phyloP scores from a whole-genome alignment of 108 stramenopile species.

The Nitzschia inconspicua region DNA sequence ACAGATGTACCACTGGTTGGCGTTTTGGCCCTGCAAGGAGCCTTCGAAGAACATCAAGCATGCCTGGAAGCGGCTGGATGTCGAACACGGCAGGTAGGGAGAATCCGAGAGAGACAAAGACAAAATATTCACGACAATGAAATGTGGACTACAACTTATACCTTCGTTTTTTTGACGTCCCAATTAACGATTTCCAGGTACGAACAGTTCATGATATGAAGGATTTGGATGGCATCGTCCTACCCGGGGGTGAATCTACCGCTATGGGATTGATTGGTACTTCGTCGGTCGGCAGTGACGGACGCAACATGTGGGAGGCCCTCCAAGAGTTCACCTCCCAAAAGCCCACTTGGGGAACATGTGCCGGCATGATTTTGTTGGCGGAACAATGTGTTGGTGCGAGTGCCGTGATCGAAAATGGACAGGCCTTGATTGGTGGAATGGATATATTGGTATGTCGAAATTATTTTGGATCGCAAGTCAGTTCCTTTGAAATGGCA shows the following conservation, averaged over 20 bases:
- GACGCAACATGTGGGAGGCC: conserved; percentile 63
- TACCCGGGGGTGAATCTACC: conserved; percentile 99
- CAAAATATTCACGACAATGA: not conserved
- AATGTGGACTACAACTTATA: not conserved
- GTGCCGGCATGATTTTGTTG: conserved; percentile 98
- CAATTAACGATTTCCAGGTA: conserved; percentile 55
- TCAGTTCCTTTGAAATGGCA: conserved; percentile 89
- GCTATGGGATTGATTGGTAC: conserved; percentile 94
- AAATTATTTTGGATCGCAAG: conserved; percentile 98
- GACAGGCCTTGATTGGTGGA: conserved; percentile 94
- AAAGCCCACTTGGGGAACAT: conserved; percentile 97
- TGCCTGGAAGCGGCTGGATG: conserved; percentile 65
- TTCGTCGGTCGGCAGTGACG: conserved; percentile 13
- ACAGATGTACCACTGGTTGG: conserved; percentile 84
- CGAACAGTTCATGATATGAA: conserved; percentile 75
- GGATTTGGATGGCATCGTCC: conserved; percentile 84
- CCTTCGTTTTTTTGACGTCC: not conserved
- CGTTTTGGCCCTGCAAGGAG: conserved; percentile 92
- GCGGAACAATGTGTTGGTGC: conserved; percentile 90
- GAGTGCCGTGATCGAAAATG: conserved; percentile 86
- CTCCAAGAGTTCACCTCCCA: conserved; percentile 60
- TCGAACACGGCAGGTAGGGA: conserved; percentile 43
- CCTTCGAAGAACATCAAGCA: conserved; percentile 93
- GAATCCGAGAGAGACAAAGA: not conserved
- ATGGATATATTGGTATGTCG: conserved; percentile 93